Evolutionary conservation across 2,329 filamentous ascomycete species (phyloP), one percentile per base, ranked within the genome.

Genomic region (Diaporthe vexans): DNA sequence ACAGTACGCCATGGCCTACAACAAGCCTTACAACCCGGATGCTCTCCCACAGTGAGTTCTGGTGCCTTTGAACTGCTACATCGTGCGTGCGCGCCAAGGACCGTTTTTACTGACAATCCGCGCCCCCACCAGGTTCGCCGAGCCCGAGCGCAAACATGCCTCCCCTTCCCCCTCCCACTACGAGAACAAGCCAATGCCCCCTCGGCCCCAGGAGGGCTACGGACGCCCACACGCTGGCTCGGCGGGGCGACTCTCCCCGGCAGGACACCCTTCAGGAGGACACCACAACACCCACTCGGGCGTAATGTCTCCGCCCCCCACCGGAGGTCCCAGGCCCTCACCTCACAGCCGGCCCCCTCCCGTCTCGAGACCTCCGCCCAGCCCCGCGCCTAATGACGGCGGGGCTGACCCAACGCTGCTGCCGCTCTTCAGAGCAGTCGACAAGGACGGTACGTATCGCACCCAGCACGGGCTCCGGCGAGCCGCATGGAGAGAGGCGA

Each of bases 11-110:
- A 98, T 98, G 96, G 96, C 96, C 73, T 98, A 98, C 89, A 97
- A 97, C 85, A 92, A 92, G 83, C 91, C 93, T 73, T 97, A 95
- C 87, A 97, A 99, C 84, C 95, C 95, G 46, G 96, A 99, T 87
- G 94, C 95, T 82, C 91, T 99, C 77, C 96, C 96, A 82, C 95
- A 95, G 94, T 97, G 89, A 86, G 93, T 67, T 57, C 37, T 63
- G 35, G 40, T 21, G 33, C 19, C 9, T 19, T 19, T 26, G 10
- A 37, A 15, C 13, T n/a, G 4, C 17, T 5, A 24, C 1, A n/a
- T 15, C 19, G 11, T 24, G 67, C 37, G 69, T 52, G 65, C 59
- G 26, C 37, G 4, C 37, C 3, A 13, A 37, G 35, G 56, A 68
- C 46, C 46, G 40, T 37, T 61, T 61, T 33, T 13, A 61, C 72